Conservation (phyloP, 805 yeast genomes). For the Cyberlindnera petersonii region DNA sequence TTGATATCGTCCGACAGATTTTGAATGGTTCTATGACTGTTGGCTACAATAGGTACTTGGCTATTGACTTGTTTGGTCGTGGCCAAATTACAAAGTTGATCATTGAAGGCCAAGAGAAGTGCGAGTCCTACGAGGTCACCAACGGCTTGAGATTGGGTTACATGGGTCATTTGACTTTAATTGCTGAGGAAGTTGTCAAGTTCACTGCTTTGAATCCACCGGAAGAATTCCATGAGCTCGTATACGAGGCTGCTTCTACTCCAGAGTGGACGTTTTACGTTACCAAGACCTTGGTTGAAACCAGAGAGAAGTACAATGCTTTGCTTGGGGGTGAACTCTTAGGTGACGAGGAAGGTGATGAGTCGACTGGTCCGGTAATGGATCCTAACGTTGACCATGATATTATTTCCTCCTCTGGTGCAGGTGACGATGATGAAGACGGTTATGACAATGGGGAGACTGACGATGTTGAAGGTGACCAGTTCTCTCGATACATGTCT, state of each 20-base stretch:
- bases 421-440: slow-evolving; percentile 30
- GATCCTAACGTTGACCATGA: slow-evolving; percentile 38
- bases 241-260: slow-evolving; percentile 34
- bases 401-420: slow-evolving; percentile 21
- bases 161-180: slow-evolving; percentile 93
- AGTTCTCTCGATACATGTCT: slow-evolving; percentile 54
- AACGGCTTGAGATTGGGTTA: slow-evolving; percentile 77
- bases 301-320: slow-evolving; percentile 91
- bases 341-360: slow-evolving; percentile 33
- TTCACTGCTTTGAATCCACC: slow-evolving; percentile 42
- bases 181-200: slow-evolving; percentile 94
- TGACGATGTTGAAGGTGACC: slow-evolving; percentile 25
- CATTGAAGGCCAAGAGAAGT: slow-evolving; percentile 56
- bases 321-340: slow-evolving; percentile 71
- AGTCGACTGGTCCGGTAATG: slow-evolving; percentile 22
- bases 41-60: slow-evolving; percentile 77
- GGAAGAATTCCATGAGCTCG: slow-evolving; percentile 29
- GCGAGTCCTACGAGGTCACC: slow-evolving; percentile 56
- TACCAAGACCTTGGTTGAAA: slow-evolving; percentile 75
- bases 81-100: slow-evolving; percentile 56
- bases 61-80: slow-evolving; percentile 66
- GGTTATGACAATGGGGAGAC: slow-evolving; percentile 19
- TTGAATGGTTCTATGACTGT: slow-evolving; percentile 83
- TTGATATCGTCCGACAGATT: slow-evolving; percentile 93
- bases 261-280: slow-evolving; percentile 80